These are phyloP conservation scores for Aspergillus glaucus DNA, from an alignment of 2,329 filamentous ascomycete genomes.

Conservation along the genomic window DNA sequence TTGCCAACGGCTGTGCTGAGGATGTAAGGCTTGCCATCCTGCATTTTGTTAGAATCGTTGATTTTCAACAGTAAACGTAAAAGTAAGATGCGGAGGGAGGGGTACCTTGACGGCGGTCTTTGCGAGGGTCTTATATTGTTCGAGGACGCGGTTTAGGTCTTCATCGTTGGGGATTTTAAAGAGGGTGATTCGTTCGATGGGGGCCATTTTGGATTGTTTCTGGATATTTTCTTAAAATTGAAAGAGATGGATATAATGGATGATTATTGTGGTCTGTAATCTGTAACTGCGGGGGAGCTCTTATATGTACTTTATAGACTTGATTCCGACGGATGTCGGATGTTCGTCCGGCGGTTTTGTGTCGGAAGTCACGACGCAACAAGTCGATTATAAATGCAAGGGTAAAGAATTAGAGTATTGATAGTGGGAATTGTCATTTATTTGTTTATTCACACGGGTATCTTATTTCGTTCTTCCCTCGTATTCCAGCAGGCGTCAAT, in stretches of 20 bases:
- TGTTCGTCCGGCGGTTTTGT: not conserved
- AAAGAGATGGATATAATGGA: not conserved
- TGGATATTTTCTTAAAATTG: not conserved
- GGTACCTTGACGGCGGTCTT: conserved; percentile 41
- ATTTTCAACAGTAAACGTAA: not conserved
- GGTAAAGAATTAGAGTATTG: too few species aligned
- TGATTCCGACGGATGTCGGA: not conserved
- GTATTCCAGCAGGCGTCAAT: not conserved
- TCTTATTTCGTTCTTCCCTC: conserved; percentile 1
- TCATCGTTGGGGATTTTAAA: conserved; percentile 48
- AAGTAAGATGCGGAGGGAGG: not conserved
- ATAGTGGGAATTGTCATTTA: not conserved
- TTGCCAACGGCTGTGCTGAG: conserved; percentile 50
- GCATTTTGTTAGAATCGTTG: not conserved
- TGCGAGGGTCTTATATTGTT: conserved; percentile 39
- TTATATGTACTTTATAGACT: too few species aligned
- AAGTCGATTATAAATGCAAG: too few species aligned
- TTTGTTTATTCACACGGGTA: conserved; percentile 3
- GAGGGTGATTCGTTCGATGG: conserved; percentile 47
- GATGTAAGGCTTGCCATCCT: conserved; percentile 70
- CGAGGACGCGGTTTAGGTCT: conserved; percentile 39
- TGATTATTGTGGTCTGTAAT: too few species aligned
- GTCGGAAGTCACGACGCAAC: too few species aligned
- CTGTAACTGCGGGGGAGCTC: too few species aligned
- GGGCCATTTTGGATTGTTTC: conserved; percentile 23